Conservation (phyloP, 202 grass and related monocot species). For the Alloteropsis angusta region DNA sequence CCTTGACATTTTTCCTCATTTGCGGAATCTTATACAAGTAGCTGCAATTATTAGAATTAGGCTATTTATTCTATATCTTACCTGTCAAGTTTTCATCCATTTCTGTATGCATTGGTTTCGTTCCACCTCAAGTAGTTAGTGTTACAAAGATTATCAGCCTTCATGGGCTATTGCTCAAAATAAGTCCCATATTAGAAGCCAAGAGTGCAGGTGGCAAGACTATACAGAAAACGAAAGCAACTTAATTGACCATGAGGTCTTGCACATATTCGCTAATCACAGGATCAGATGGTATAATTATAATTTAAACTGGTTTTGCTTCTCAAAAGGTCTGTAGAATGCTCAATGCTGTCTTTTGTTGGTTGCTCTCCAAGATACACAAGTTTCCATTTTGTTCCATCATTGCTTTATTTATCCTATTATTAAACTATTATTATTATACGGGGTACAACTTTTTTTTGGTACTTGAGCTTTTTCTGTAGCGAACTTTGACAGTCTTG, state of each 20-base stretch:
- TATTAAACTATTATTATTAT: constrained; percentile 1
- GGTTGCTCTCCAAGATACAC: not conserved
- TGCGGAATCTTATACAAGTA: not conserved
- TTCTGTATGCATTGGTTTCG: not conserved
- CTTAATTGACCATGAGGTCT: not conserved
- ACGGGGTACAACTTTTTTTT: not conserved
- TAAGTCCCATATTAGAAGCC: not conserved
- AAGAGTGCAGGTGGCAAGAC: not conserved
- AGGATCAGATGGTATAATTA: not conserved
- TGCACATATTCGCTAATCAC: not conserved
- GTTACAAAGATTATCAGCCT: not conserved
- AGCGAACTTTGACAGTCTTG: not conserved
- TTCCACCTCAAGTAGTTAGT: not conserved
- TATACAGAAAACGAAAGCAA: not conserved
- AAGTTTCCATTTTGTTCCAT: not conserved
- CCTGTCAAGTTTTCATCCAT: not conserved
- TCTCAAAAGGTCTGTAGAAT: not conserved
- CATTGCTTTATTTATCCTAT: not conserved
- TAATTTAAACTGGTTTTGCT: not conserved
- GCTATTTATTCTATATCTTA: constrained; percentile 2
- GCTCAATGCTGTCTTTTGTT: constrained; percentile 10
- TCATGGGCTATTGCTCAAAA: not conserved
- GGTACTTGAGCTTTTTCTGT: not conserved
- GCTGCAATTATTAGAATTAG: not conserved
- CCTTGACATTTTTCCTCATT: not conserved